Percentiles rank a stretch among this genome's conserved stretches.
These are phyloP conservation scores for Quercus phellos DNA, from an alignment of 331 rosid genomes.

Conservation along the genomic window DNA sequence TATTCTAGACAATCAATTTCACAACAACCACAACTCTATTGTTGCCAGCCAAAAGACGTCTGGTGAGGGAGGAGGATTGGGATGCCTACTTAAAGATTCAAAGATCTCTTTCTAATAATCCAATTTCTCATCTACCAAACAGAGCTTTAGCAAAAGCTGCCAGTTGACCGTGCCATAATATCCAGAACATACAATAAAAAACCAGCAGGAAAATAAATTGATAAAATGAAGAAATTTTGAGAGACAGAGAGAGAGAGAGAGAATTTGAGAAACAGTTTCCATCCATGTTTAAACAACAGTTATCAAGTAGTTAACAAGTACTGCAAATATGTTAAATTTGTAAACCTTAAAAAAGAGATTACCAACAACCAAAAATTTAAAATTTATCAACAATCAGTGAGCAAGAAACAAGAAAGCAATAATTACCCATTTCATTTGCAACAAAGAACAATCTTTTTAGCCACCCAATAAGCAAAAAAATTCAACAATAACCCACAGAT, in stretches of 20 bases:
- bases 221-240: neutral
- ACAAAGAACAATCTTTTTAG: neutral
- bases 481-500: neutral
- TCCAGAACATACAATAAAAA: neutral
- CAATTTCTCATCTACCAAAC: neutral
- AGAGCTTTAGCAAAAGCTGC: neutral
- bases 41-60: neutral
- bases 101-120: neutral
- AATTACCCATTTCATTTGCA: neutral
- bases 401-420: neutral
- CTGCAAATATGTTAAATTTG: neutral
- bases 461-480: neutral
- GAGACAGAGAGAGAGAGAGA: neutral
- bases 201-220: neutral
- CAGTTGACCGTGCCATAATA: neutral
- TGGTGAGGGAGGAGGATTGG: neutral
- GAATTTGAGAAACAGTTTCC: neutral
- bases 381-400: neutral
- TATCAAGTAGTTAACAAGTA: neutral
- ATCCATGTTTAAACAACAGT: neutral
- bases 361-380: neutral
- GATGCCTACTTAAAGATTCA: neutral
- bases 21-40: neutral
- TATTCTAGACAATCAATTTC: neutral
- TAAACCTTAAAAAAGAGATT: neutral